phyloP scores from a whole-genome alignment of 495 filamentous ascomycete species.

The Trichoderma gamsii region DNA sequence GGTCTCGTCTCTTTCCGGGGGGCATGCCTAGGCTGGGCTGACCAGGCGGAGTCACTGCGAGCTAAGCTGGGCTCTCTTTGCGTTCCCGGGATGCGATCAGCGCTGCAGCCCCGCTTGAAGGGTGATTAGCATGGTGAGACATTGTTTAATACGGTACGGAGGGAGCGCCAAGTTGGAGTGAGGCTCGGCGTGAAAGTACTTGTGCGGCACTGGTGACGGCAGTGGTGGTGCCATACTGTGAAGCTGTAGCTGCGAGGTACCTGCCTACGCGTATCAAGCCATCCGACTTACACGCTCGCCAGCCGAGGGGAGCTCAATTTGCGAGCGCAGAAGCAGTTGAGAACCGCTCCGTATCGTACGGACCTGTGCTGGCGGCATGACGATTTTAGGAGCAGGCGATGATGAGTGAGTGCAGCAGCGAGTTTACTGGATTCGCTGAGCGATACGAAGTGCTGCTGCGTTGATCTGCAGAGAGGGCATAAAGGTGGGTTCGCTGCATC shows the following conservation, averaged over 20 bases:
- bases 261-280: too few relatives aligned
- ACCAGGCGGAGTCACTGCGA: neutral
- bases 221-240: too few relatives aligned
- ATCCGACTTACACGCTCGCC: too few relatives aligned
- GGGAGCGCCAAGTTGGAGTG: neutral
- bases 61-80: neutral
- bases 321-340: neutral
- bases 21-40: slow-evolving; percentile 13
- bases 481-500: too few relatives aligned
- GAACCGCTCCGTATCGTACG: neutral
- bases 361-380: neutral
- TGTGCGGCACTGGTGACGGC: too few relatives aligned
- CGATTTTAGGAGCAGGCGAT: too few relatives aligned
- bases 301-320: neutral
- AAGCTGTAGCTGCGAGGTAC: too few relatives aligned
- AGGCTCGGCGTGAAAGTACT: neutral
- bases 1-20: neutral
- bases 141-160: slow-evolving; percentile 11
- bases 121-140: slow-evolving; percentile 12
- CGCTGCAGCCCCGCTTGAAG: slow-evolving; percentile 5
- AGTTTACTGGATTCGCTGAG: too few relatives aligned
- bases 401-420: too few relatives aligned
- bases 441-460: too few relatives aligned
- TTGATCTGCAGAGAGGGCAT: too few relatives aligned
- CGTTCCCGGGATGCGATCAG: slow-evolving; percentile 11